These are phyloP conservation scores for Dysphania ambrosioides DNA, from an alignment of 148 eudicot species.

Conservation along the genomic window DNA sequence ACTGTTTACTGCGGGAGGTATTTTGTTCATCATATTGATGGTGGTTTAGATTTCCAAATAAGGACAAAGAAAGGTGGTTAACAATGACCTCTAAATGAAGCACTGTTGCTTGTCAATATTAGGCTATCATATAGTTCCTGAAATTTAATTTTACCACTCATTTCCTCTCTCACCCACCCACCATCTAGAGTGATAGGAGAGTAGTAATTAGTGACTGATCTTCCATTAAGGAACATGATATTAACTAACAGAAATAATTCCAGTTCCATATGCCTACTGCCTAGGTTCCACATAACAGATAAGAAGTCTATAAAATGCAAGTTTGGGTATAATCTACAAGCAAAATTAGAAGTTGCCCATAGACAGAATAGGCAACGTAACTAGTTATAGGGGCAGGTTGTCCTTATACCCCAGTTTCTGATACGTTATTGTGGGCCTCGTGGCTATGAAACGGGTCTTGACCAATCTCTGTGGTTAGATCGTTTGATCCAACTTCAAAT, in stretches of 20 bases:
- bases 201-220: neutral
- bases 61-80: conserved; percentile 4
- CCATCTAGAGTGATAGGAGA: neutral
- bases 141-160: neutral
- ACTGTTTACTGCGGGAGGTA: neutral
- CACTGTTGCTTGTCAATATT: conserved; percentile 14
- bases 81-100: conserved; percentile 11
- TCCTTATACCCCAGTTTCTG: too few species aligned
- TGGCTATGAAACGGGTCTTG: too few species aligned
- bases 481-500: neutral
- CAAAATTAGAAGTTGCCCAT: too few species aligned
- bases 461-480: neutral
- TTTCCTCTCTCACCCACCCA: conserved; percentile 3
- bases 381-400: too few species aligned
- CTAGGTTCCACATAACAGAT: neutral
- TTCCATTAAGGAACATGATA: neutral
- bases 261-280: too few species aligned
- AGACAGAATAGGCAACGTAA: too few species aligned
- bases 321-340: too few species aligned
- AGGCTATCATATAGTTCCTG: neutral
- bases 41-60: conserved; percentile 9
- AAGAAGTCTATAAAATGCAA: too few species aligned
- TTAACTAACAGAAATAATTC: too few species aligned
- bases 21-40: neutral
- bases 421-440: too few species aligned